Percentiles rank a stretch among this genome's conserved stretches.
phyloP scores from a whole-genome alignment of 257 asterid genomes.

The Haberlea rhodopensis region DNA sequence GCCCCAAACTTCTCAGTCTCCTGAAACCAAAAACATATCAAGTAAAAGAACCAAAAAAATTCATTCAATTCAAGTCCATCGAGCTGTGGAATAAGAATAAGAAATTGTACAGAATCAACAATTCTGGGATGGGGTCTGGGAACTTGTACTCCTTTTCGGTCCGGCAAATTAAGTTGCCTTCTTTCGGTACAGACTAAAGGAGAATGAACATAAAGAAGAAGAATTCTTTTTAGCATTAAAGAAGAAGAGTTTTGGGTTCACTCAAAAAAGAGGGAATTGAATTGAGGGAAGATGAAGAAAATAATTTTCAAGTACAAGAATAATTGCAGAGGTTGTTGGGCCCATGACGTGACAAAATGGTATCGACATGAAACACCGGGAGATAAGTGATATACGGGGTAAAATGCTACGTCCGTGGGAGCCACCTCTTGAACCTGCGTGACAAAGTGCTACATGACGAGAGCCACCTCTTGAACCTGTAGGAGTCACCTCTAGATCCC shows the following conservation, averaged over 20 bases:
- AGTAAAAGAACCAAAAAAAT: not conserved
- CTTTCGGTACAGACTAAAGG: constrained; percentile 7
- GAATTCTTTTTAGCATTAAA: too few species aligned
- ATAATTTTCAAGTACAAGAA: constrained; percentile 20
- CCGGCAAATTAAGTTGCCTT: constrained; percentile 43
- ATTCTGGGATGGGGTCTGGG: constrained; percentile 94
- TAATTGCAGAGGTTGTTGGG: constrained; percentile 26
- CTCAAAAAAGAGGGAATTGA: constrained; percentile 6
- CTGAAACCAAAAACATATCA: constrained; percentile 29
- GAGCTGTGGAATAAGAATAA: not conserved
- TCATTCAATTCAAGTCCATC: not conserved
- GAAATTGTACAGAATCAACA: constrained; percentile 65
- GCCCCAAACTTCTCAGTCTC: constrained; percentile 73
- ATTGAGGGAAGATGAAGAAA: constrained; percentile 10
- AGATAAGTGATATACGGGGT: too few species aligned
- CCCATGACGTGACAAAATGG: constrained; percentile 33
- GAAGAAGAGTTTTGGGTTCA: constrained; percentile 17
- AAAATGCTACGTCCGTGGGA: too few species aligned
- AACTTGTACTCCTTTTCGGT: constrained; percentile 85
- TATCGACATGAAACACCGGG: too few species aligned
- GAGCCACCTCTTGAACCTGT: too few species aligned
- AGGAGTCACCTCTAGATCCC: too few species aligned
- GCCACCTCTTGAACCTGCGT: too few species aligned
- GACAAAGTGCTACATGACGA: too few species aligned
- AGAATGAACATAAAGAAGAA: constrained; percentile 3